Evolutionary conservation across 495 filamentous ascomycete species (phyloP).

Genomic region (Stereocaulon alpinum): DNA sequence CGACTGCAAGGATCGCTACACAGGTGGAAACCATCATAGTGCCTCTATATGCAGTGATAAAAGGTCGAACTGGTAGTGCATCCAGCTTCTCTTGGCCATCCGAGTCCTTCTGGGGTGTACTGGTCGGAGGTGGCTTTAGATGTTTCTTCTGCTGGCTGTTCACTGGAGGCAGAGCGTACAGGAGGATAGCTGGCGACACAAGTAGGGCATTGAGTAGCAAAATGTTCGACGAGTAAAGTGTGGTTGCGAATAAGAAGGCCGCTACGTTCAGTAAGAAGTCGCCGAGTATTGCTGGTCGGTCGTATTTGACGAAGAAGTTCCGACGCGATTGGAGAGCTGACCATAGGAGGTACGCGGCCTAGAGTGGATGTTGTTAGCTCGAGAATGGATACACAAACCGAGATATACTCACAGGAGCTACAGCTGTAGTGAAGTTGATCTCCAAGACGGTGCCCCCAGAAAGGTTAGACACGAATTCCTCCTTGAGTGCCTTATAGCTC

Average conservation of each 20-base stretch:
- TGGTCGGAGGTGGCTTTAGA: slow-evolving; percentile 45
- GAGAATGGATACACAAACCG: slow-evolving; percentile 2
- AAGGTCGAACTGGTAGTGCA: slow-evolving; percentile 70
- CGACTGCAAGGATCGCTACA: slow-evolving; percentile 89
- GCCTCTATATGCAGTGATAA: slow-evolving; percentile 82
- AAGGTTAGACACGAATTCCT: slow-evolving; percentile 89
- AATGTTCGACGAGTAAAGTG: slow-evolving; percentile 70
- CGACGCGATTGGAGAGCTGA: slow-evolving; percentile 81
- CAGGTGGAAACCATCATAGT: slow-evolving; percentile 91
- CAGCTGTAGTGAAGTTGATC: slow-evolving; percentile 73
- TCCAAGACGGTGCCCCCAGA: slow-evolving; percentile 75
- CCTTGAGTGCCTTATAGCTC: slow-evolving; percentile 81
- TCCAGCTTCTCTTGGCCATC: slow-evolving; percentile 24
- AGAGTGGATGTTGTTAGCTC: slow-evolving; percentile 5
- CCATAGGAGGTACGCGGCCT: slow-evolving; percentile 81
- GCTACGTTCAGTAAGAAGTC: slow-evolving; percentile 84
- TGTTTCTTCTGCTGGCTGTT: slow-evolving; percentile 38
- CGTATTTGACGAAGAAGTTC: slow-evolving; percentile 71
- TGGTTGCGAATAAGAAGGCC: slow-evolving; percentile 72
- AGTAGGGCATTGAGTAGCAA: slow-evolving; percentile 68
- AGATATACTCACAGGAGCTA: slow-evolving; percentile 63
- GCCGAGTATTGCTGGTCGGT: slow-evolving; percentile 50
- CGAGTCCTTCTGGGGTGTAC: slow-evolving; percentile 24
- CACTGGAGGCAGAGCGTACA: slow-evolving; percentile 43
- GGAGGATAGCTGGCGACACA: slow-evolving; percentile 53